Evolutionary conservation across 179 eudicot species (phyloP), one percentile per base, ranked within the genome.

Genomic region (Pouteria campechiana): DNA sequence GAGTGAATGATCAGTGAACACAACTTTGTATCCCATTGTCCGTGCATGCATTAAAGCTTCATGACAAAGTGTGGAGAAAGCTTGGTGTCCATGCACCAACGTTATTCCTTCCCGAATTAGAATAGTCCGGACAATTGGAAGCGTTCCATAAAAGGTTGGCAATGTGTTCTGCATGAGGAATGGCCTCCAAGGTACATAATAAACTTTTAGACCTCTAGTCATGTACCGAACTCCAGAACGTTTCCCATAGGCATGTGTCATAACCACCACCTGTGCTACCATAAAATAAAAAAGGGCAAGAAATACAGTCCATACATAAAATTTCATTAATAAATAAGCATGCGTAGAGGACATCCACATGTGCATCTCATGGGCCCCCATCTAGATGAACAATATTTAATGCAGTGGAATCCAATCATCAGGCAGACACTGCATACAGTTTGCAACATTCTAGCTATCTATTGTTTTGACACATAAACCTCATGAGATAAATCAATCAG

Each of bases 41-140:
- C 95, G 97, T 38, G 95, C 95, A 20, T 89, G 93, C 97, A 89
- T 89, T 31, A 89, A 50, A 65, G 95, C 95, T 72, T 89, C 97
- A 54, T 89, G 95, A 47, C 97, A 89, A 6, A 89, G 75, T 58
- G 97, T 89, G 49, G 95, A 89, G 58, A 89, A 89, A 57, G 97
- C 93, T 74, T 89, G 97, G 56, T 89, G 97, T 32, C 97, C 97
- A 58, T 89, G 97, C 46, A 89, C 95, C 63, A 89, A 51, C 0
- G 97, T 69, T 55, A 89, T 85, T 44, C 55, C 79, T 61, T 85
- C 95, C 29, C 95, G 76, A 32, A 85, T 72, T 32, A 89, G 68
- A 42, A 89, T 85, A 7, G 83, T 85, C 52, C 97, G 69, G 38
- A 77, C 55, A 42, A 89, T 85, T 18, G 95, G 87, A 64, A 89